Base-by-base conservation (phyloP, 768 basidiomycete species). In the Pholiota conissans region DNA sequence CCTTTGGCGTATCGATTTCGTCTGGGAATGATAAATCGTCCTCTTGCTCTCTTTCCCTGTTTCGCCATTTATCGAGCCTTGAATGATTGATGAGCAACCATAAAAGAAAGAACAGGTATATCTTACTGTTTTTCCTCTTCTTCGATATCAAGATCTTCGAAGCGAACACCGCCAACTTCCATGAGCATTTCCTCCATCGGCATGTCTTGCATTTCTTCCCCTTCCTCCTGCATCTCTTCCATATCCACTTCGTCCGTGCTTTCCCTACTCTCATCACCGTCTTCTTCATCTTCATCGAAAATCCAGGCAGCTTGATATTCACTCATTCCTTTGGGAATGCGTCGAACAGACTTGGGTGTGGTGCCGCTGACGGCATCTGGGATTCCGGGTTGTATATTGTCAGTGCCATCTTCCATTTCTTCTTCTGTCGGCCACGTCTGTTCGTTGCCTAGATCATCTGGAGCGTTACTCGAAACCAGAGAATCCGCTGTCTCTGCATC, bases 371-470 rank as follows among this genome's bases (percentile, higher is more conserved):
- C 69, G 0, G 91, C 91, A 60, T 89, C 88, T 2, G 90, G 86
- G 14, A 91, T 67, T 3, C 70, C 65, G 14, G 69, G 63, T 39
- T 76, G 69, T n/a, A 57, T 53, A 27, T 67, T 62, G 3, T 61
- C 69, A 3, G 61, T 59, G 0, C 50, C 73, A 5, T 73, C 81
- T 20, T 76, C 76, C 87, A 98, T 92, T 70, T 98, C 96, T 67
- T 98, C 96, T 69, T 98, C 94, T 0, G 94, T 96, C 0, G 96
- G 96, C 95, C 96, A 98, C 0, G 96, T 99, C 71, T 99, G 96
- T 66, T 99, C 96, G 68, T 96, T 97, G 32, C 81, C 85, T 72
- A 97, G 81, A 56, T 92, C 87, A 65, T 98, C 95, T 3, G 90
- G 91, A 22, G 91, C 86, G 69, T 96, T 95, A 49, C 83, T 87